Base-by-base conservation (phyloP, 2,329 filamentous ascomycete genomes). In the Teratosphaeria gauchensis region DNA sequence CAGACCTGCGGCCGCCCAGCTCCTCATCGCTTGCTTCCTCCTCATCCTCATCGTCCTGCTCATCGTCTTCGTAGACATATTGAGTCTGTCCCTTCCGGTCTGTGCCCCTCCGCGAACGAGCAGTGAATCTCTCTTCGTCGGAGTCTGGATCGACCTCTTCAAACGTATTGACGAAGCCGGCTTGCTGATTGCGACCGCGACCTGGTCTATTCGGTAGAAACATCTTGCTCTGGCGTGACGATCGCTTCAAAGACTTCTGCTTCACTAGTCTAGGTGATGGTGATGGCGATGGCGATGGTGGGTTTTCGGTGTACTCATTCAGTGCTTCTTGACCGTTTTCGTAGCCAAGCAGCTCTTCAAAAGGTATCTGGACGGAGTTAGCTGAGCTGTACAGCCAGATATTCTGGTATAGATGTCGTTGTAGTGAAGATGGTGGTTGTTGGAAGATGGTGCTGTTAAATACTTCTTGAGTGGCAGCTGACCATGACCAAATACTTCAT, bases 261-360 rank as follows among this genome's bases (percentile, higher is more conserved):
- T 51, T 21, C 31, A 46, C 35, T 3, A 59, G 55, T 24, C 55
- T 54, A 9, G 56, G 53, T n/a, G 51, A 35, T 35, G 33, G 33
- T 14, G 42, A 48, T 48, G 42, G 42, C 42, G 42, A n/a, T 33
- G 62, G 54, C 16, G 65, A 54, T 53, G 62, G 60, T 16, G 58
- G 59, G 38, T 61, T 68, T 58, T 59, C 62, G 59, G 61, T 70
- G 64, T 76, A 80, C 16, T 70, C 63, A 38, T 76, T 67, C 24
- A 82, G 69, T 19, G 78, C 78, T 60, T 73, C 71, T 53, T 71
- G 65, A 19, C 81, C 80, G 67, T 80, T 78, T 9, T 74, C 68
- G 31, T 78, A 71, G 2, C 69, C 61, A 12, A 79, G 63, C 3
- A 83, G 70, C 33, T 76, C 68, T 35, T 78, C 71, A 33, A 78